A percentile compares a stretch with the other conserved stretches of the same genome.
Conservation (phyloP, 495 filamentous ascomycete genomes). For the Neurospora sp. region DNA sequence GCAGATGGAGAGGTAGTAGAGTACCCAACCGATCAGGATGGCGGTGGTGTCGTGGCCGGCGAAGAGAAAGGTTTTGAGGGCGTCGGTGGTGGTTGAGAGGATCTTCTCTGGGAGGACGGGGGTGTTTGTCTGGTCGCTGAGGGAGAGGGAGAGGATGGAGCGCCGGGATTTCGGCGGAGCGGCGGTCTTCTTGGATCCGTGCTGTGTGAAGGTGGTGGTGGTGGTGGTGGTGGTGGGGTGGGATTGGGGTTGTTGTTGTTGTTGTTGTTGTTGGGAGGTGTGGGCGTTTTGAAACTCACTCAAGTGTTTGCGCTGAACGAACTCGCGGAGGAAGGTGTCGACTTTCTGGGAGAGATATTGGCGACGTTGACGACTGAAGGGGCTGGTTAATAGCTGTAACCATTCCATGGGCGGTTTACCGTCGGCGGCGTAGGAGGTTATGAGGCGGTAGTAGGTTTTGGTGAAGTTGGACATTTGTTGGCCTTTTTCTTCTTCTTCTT, state of each 20-base stretch:
- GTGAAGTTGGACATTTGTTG: slow-evolving; percentile 17
- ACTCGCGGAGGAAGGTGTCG: slow-evolving; percentile 9
- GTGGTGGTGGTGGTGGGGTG: not conserved
- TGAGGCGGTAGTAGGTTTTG: slow-evolving; percentile 16
- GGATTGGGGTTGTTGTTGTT: not conserved
- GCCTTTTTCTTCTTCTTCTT: not conserved
- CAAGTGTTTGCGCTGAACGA: slow-evolving; percentile 18
- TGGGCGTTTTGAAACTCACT: slow-evolving; percentile 1
- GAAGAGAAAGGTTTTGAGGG: slow-evolving; percentile 36
- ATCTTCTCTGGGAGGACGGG: slow-evolving; percentile 8
- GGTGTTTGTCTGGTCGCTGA: slow-evolving; percentile 4
- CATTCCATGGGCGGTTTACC: slow-evolving; percentile 11
- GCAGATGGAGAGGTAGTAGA: slow-evolving; percentile 37
- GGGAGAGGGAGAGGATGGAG: slow-evolving; percentile 23
- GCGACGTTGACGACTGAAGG: not conserved
- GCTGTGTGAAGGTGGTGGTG: not conserved
- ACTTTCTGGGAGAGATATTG: not conserved
- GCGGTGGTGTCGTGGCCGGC: slow-evolving; percentile 43
- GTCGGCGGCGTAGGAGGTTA: slow-evolving; percentile 10
- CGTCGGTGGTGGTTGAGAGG: slow-evolving; percentile 18
- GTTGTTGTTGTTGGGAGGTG: not conserved
- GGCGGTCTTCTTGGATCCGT: not conserved
- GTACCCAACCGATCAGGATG: slow-evolving; percentile 28
- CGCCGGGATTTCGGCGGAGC: slow-evolving; percentile 7
- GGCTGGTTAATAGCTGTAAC: slow-evolving; percentile 1